Base-by-base conservation (phyloP, 2,329 filamentous ascomycete species). In the Karstenula rhodostoma region DNA sequence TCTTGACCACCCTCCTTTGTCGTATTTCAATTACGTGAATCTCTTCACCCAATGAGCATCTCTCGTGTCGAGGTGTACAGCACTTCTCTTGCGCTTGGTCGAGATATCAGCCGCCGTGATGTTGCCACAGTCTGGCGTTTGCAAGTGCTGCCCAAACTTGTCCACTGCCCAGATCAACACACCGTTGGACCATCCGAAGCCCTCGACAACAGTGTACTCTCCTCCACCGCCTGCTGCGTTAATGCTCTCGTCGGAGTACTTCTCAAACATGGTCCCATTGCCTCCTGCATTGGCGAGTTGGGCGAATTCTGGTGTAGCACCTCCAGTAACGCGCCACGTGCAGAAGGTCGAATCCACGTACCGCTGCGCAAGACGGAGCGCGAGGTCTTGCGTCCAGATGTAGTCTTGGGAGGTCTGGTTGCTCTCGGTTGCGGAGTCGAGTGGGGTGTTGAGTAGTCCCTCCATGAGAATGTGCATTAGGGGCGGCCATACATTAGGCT, bases 171-270 rank as follows among this genome's bases (percentile, higher is more conserved):
- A 90, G 55, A 91, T 85, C 32, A 90, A 73, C 55, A 90, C 87
- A 32, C 89, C 89, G 65, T 90, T 90, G 0, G 86, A 87, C 89
- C 89, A 91, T 7, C 88, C 89, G 66, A 91, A 91, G 1, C 89
- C 88, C 76, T 90, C 86, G 2, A 90, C 88, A 6, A 90, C 88
- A 56, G 85, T 83, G 72, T 90, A 90, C 79, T 90, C 89, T 64
- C 89, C 89, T 6, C 89, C 89, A 7, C 86, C 79, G 29, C 89
- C 89, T 1, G 85, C 86, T 0, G 83, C 84, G 63, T 89, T 88
- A 48, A 83, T 87, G 8, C 84, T 77, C 58, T 84, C 85, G 65
- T 89, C 86, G 13, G 80, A 81, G 70, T 90, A 90, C 80, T 90
- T 90, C 74, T 91, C 89, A 71, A 90, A 91, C 81, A 91, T 90